Evolutionary conservation across 768 basidiomycete genomes (phyloP).

Genomic region (Hygrophoropsis aurantiaca): DNA sequence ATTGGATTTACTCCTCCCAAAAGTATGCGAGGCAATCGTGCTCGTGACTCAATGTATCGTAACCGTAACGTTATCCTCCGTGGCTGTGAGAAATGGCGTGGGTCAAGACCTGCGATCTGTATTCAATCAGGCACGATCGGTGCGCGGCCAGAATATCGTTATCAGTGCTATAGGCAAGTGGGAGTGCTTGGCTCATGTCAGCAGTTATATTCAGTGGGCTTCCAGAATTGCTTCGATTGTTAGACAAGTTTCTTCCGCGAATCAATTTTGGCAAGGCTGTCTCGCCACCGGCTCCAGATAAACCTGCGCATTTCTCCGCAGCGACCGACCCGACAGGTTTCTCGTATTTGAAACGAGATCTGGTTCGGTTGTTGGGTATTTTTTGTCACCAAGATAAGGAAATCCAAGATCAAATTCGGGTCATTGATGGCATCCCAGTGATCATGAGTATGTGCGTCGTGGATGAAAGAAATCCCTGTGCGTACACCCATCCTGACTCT

Average conservation of each 20-base stretch:
- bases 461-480: slow-evolving; percentile 92
- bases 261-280: slow-evolving; percentile 77
- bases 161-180: slow-evolving; percentile 59
- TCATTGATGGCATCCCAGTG: slow-evolving; percentile 72
- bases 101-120: slow-evolving; percentile 27
- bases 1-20: slow-evolving; percentile 72
- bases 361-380: slow-evolving; percentile 85
- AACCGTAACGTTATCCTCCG: slow-evolving; percentile 51
- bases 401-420: slow-evolving; percentile 75
- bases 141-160: slow-evolving; percentile 44
- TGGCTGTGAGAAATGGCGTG: slow-evolving; percentile 32
- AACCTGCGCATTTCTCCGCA: slow-evolving; percentile 16
- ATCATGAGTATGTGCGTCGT: slow-evolving; percentile 88
- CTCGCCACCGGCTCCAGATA: slow-evolving; percentile 4
- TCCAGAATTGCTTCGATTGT: slow-evolving; percentile 68
- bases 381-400: slow-evolving; percentile 61
- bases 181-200: slow-evolving; percentile 1
- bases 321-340: slow-evolving; percentile 57
- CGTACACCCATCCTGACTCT: slow-evolving; percentile 33
- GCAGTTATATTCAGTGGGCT: neutral
- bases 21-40: slow-evolving; percentile 78
- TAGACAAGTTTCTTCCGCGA: slow-evolving; percentile 82
- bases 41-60: slow-evolving; percentile 76
- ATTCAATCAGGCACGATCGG: slow-evolving; percentile 44
- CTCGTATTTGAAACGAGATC: slow-evolving; percentile 81